Base-by-base conservation (phyloP, 495 filamentous ascomycete species). In the Annulohypoxylon moriforme region DNA sequence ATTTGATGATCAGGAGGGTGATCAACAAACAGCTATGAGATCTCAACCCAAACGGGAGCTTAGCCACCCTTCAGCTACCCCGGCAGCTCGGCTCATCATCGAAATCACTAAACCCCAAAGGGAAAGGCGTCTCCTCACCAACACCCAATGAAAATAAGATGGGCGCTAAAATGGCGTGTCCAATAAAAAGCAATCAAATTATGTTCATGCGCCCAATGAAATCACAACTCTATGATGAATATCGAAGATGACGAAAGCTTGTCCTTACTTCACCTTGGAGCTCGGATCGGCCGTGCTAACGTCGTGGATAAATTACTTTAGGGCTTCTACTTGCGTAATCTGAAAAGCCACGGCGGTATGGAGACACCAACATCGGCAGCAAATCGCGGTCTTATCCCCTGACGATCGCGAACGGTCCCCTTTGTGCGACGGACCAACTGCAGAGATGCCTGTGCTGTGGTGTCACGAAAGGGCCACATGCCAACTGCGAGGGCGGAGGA, bases 161-260 rank as follows among this genome's bases (percentile, higher is more conserved):
- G 6, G 40, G 6, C n/a, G 40, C 40, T 44, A 20, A 20, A 44
- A 18, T 44, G 40, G 14, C 40, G 13, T 18, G 6, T 20, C 40
- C 40, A 44, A 44, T 44, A 18, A 44, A 44, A 44, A 18, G n/a
- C n/a, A 44, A 44, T 44, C 4, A 44, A 44, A 44, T 20, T 20
- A 44, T 20, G 8, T 44, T 44, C 40, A 44, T 44, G 40, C 40
- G 7, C 16, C 40, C 40, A 44, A 44, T 44, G 0, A 44, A 20
- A 44, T n/a, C 40, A 44, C 16, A 44, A 44, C 40, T 8, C 40
- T 16, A 20, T 20, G 16, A 44, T 44, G 16, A 9, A 44, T 18
- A 18, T 44, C 40, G 40, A 44, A 44, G 16, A 44, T 44, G 40
- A 44, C 40, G 40, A 44, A 44, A 44, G 40, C 40, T 44, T 44